phyloP scores from a whole-genome alignment of 2,329 filamentous ascomycete genomes.

The Trichoderma sp. region DNA sequence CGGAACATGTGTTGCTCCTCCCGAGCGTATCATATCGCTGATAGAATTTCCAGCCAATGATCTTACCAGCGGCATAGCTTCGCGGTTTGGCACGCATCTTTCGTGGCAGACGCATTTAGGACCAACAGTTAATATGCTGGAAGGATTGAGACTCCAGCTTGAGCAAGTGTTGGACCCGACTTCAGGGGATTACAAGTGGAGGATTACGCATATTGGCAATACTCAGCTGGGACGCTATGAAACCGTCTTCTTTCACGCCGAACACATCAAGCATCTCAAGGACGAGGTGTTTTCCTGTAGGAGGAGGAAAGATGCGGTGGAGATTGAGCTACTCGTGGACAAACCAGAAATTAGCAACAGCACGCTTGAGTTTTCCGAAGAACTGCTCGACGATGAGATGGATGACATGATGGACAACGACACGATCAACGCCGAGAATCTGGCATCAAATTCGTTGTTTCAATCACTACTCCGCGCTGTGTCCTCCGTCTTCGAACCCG shows the following conservation, averaged over 20 bases:
- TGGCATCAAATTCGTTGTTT: slow-evolving; percentile 42
- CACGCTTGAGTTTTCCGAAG: slow-evolving; percentile 9
- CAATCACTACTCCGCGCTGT: slow-evolving; percentile 48
- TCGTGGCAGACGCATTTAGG: slow-evolving; percentile 37
- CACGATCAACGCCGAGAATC: slow-evolving; percentile 13
- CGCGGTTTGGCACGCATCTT: slow-evolving; percentile 35
- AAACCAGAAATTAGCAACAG: slow-evolving; percentile 22
- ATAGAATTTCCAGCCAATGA: slow-evolving; percentile 60
- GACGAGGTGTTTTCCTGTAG: slow-evolving; percentile 84
- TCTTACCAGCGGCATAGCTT: slow-evolving; percentile 33
- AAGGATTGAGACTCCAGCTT: slow-evolving; percentile 63
- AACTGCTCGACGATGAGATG: background rate
- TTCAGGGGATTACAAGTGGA: slow-evolving; percentile 52
- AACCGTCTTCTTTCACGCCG: slow-evolving; percentile 74
- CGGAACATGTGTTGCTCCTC: slow-evolving; percentile 73
- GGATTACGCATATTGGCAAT: slow-evolving; percentile 78
- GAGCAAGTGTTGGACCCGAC: slow-evolving; percentile 58
- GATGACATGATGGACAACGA: background rate
- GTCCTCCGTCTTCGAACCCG: slow-evolving; percentile 43
- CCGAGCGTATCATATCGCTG: slow-evolving; percentile 66
- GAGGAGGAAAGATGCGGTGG: slow-evolving; percentile 69
- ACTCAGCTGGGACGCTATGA: slow-evolving; percentile 83
- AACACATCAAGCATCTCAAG: slow-evolving; percentile 70
- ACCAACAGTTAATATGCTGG: slow-evolving; percentile 51
- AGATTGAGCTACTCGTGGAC: slow-evolving; percentile 62